phyloP scores from a whole-genome alignment of 129 eudicot genomes.

The Artemisia tridentata region DNA sequence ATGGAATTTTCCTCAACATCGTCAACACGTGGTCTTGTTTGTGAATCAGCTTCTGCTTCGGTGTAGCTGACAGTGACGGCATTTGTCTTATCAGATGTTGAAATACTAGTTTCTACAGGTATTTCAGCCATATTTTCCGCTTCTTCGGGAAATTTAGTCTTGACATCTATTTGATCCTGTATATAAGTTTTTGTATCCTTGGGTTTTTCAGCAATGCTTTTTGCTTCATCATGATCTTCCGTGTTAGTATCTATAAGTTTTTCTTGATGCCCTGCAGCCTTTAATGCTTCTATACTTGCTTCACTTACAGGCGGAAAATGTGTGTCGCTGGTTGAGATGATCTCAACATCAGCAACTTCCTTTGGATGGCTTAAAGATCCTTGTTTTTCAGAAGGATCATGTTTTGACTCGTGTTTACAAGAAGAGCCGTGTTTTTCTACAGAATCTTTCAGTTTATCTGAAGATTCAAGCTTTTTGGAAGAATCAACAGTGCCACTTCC shows the following conservation, averaged over 20 bases:
- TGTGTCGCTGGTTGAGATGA: slow-evolving; percentile 23
- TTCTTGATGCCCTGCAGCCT: slow-evolving; percentile 20
- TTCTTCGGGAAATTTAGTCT: slow-evolving; percentile 17
- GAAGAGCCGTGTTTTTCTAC: too few relatives aligned
- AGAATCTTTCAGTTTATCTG: too few relatives aligned
- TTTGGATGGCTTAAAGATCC: slow-evolving; percentile 34
- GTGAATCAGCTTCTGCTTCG: slow-evolving; percentile 40
- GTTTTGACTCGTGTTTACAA: too few relatives aligned
- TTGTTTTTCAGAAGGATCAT: slow-evolving; percentile 34
- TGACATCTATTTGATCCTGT: neutral
- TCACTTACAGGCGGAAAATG: too few relatives aligned
- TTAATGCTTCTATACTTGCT: slow-evolving; percentile 20
- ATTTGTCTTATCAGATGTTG: slow-evolving; percentile 27
- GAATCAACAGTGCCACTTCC: slow-evolving; percentile 38
- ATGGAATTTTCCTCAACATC: slow-evolving; percentile 3
- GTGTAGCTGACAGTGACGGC: slow-evolving; percentile 21
- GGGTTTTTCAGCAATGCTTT: slow-evolving; percentile 12
- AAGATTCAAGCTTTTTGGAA: slow-evolving; percentile 23
- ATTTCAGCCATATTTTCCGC: slow-evolving; percentile 27
- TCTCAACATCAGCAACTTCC: slow-evolving; percentile 39
- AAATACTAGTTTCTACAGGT: slow-evolving; percentile 31
- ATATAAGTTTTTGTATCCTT: slow-evolving; percentile 8
- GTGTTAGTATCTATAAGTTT: neutral
- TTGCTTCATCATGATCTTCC: neutral
- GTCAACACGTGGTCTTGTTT: slow-evolving; percentile 32